Conservation (phyloP, 2,329 filamentous ascomycete genomes). For the Fusarium kyushuense region DNA sequence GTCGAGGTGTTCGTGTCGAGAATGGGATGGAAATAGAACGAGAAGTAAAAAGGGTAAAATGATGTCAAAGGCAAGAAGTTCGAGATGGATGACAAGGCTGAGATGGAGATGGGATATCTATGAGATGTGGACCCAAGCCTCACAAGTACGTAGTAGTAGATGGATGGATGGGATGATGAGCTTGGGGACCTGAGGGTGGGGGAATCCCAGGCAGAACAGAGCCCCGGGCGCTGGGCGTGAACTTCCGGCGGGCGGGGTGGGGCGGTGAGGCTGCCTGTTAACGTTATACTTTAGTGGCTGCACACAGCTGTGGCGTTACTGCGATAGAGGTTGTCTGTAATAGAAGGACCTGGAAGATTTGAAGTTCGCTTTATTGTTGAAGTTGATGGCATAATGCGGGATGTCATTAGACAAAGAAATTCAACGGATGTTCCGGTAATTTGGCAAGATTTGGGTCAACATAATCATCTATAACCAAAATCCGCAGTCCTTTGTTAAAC, state of each 20-base stretch:
- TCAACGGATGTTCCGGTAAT: not conserved
- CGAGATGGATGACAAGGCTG: slow-evolving; percentile 34
- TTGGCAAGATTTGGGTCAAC: not conserved
- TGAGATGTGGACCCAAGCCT: slow-evolving; percentile 40
- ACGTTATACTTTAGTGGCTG: slow-evolving; percentile 34
- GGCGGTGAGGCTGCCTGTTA: slow-evolving; percentile 44
- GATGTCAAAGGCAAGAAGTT: slow-evolving; percentile 14
- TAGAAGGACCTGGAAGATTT: slow-evolving; percentile 35
- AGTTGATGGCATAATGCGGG: not conserved
- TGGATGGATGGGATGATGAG: slow-evolving; percentile 27
- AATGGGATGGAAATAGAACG: not conserved
- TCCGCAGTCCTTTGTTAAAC: slow-evolving; percentile 31
- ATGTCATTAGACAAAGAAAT: slow-evolving; percentile 4
- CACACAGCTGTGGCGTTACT: slow-evolving; percentile 35
- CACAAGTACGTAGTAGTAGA: slow-evolving; percentile 22
- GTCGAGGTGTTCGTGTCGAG: slow-evolving; percentile 8
- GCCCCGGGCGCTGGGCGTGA: not conserved
- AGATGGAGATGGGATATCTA: slow-evolving; percentile 29
- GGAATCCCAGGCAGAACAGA: slow-evolving; percentile 24
- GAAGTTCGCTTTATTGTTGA: not conserved
- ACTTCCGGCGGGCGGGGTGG: slow-evolving; percentile 26
- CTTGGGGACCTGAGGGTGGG: slow-evolving; percentile 37
- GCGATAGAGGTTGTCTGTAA: slow-evolving; percentile 5
- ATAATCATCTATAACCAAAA: slow-evolving; percentile 11
- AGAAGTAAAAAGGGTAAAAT: slow-evolving; percentile 6